A percentile compares a stretch with the other conserved stretches of the same genome.
Evolutionary conservation across 768 basidiomycete species (phyloP).

Genomic region (Rubroboletus pulcherrimus): DNA sequence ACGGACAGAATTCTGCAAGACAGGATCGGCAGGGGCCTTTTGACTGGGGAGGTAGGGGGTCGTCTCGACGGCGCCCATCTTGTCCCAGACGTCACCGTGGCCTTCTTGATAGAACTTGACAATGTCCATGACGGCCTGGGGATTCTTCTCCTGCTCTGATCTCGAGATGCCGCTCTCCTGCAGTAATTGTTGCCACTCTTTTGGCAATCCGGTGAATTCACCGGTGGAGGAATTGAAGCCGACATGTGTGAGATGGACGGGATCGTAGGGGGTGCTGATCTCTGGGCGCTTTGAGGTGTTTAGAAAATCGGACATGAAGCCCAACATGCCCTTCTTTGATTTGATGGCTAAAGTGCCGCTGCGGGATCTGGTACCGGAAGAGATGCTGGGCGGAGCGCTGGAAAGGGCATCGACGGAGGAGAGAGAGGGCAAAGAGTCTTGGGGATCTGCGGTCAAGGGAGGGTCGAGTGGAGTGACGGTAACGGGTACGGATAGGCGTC

Average conservation of each 20-base stretch:
- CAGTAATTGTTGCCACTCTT: constrained; percentile 97
- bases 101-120: constrained; percentile 98
- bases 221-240: constrained; percentile 99
- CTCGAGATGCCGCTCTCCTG: constrained; percentile 95
- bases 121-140: constrained; percentile 96
- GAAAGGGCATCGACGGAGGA: constrained; percentile 13
- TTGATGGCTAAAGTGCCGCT: constrained; percentile 41
- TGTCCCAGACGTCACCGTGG: constrained; percentile 79
- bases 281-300: constrained; percentile 74
- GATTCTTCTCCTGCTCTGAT: constrained; percentile 94
- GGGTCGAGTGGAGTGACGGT: constrained; percentile 26
- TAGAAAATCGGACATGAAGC: constrained; percentile 71
- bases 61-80: constrained; percentile 60
- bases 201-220: constrained; percentile 95
- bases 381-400: constrained; percentile 1
- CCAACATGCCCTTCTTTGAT: constrained; percentile 60
- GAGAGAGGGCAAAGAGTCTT: constrained; percentile 22
- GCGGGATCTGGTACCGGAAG: constrained; percentile 36
- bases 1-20: constrained; percentile 56
- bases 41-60: constrained; percentile 21
- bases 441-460: constrained; percentile 18
- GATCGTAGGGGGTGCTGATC: constrained; percentile 98
- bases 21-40: constrained; percentile 41
- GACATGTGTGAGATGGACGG: constrained; percentile 98
- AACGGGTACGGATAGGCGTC: constrained; percentile 50